Base-by-base conservation (phyloP, 2,329 filamentous ascomycete genomes). In the Colletotrichum paranaense region DNA sequence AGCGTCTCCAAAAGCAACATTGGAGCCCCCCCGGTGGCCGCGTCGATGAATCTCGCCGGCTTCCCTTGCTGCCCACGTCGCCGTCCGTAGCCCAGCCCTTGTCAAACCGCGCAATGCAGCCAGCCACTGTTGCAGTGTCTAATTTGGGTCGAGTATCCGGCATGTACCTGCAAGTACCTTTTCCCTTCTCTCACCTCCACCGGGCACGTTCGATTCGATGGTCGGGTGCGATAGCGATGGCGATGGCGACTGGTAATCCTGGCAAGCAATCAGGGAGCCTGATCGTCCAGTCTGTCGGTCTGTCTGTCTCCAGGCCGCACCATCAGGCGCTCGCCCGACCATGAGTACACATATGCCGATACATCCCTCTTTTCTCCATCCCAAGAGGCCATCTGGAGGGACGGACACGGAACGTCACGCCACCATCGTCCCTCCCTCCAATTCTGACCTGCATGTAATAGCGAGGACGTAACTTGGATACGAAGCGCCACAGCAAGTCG, bases 91-190 rank as follows among this genome's bases (percentile, higher is more conserved):
- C 26, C 68, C 19, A 53, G 30, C 52, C 69, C 66, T 32, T 65
- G 64, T 65, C 70, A 65, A 65, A 65, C 60, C 60, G 12, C 67
- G 66, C 55, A 70, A 70, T 62, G 70, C 55, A 73, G 59, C 52
- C 52, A 60, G 53, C 38, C 53, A 32, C 59, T 46, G 46, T 53
- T n/a, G 22, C 46, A 55, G 52, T 26, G 56, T 67, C 63, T 65
- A 65, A 70, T n/a, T 57, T 22, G 28, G 60, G 60, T 32, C 53
- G 14, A 71, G 67, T 66, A 65, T 35, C 35, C 3, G 11, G 2
- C 16, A 7, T 12, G 70, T 73, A 70, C 35, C 70, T 22, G 1
- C 22, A 62, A 52, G 70, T 73, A 70, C 35, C 49, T 12, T 30
- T 26, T n/a, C 56, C 32, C 46, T 56, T 3, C 11, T 22, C 57